These are phyloP conservation scores for Paecilomyces sp. DNA, from an alignment of 2,329 filamentous ascomycete genomes.

Conservation along the genomic window DNA sequence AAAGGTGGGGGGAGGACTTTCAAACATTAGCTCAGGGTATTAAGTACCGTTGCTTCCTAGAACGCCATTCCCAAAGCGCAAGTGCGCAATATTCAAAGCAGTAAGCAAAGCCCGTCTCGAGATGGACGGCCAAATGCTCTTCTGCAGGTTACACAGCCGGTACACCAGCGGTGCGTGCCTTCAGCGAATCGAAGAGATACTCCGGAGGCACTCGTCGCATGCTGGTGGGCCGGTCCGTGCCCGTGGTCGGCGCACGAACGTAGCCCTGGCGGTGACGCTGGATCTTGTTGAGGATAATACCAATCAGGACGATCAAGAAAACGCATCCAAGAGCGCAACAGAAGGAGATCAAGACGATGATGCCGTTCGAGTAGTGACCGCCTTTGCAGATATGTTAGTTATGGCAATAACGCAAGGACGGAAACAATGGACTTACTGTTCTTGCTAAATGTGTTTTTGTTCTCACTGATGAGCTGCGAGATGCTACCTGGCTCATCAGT, in stretches of 20 bases:
- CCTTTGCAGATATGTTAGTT: slow-evolving; percentile 16
- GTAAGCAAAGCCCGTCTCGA: not conserved
- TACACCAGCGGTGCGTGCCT: slow-evolving; percentile 25
- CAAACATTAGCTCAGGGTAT: slow-evolving; percentile 1
- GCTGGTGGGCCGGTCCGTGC: slow-evolving; percentile 39
- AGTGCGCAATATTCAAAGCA: slow-evolving; percentile 9
- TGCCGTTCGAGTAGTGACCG: slow-evolving; percentile 35
- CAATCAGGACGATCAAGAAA: slow-evolving; percentile 41
- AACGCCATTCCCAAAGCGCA: slow-evolving; percentile 3
- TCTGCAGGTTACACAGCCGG: slow-evolving; percentile 23
- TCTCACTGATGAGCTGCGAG: slow-evolving; percentile 75
- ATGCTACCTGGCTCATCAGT: slow-evolving; percentile 65
- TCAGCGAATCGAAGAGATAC: slow-evolving; percentile 37
- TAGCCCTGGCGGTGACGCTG: slow-evolving; percentile 42
- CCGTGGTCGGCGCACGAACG: slow-evolving; percentile 35
- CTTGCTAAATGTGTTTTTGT: slow-evolving; percentile 65
- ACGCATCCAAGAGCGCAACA: slow-evolving; percentile 41
- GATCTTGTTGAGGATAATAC: slow-evolving; percentile 41
- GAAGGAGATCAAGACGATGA: slow-evolving; percentile 40
- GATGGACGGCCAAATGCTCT: slow-evolving; percentile 1
- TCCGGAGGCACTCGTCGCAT: slow-evolving; percentile 41
- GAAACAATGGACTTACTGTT: slow-evolving; percentile 45
- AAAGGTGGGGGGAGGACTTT: not conserved
- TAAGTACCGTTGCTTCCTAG: slow-evolving; percentile 2
- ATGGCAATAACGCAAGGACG: not conserved